phyloP scores from a whole-genome alignment of 306 rosid species.

The Vigna angularis region DNA sequence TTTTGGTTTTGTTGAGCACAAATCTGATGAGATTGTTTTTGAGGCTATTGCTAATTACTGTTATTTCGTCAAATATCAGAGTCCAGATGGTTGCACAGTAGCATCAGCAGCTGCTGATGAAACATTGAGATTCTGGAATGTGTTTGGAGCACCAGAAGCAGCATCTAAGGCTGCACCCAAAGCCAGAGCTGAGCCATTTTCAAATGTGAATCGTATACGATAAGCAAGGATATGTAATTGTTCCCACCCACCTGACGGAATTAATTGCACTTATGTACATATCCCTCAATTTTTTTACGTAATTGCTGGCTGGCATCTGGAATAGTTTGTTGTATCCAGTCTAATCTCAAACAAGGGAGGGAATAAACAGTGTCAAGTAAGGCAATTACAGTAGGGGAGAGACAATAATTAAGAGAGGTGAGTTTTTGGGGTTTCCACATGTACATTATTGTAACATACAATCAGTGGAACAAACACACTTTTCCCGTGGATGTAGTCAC shows the following conservation, averaged over 20 bases:
- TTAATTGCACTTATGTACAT: background rate
- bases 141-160: conserved; percentile 62
- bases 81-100: conserved; percentile 66
- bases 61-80: conserved; percentile 22
- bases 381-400: background rate
- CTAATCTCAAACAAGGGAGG: background rate
- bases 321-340: background rate
- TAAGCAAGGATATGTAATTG: background rate
- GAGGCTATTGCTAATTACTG: conserved; percentile 20
- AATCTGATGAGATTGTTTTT: background rate
- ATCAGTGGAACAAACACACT: conserved; percentile 4
- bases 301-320: conserved; percentile 20
- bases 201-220: conserved; percentile 51
- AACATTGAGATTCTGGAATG: conserved; percentile 66
- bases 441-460: conserved; percentile 31
- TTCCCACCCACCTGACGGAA: background rate
- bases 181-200: conserved; percentile 55
- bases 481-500: conserved; percentile 57
- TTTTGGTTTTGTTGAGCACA: background rate
- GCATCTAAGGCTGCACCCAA: conserved; percentile 54
- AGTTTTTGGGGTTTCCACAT: background rate
- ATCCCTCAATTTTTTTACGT: background rate
- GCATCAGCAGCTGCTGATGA: conserved; percentile 75
- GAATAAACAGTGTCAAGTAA: background rate
- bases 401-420: background rate